Base-by-base conservation (phyloP, 352 stramenopile genomes). In the Poterioochromonas sp. region DNA sequence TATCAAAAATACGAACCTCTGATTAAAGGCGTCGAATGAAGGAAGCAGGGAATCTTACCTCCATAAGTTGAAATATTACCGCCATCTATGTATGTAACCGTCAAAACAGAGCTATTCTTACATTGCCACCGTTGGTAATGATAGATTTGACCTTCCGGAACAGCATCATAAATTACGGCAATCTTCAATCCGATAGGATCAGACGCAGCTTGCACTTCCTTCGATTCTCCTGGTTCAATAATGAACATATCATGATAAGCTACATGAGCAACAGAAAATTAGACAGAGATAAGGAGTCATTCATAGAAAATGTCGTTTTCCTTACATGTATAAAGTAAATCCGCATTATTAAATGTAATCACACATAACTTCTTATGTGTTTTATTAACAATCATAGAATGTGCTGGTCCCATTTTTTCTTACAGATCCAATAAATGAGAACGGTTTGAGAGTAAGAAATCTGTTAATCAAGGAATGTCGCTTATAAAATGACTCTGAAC, bases 151-250 rank as follows among this genome's bases (percentile, higher is more conserved):
- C 32, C 62, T 35, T 71, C 62, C 39, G 62, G 62, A 29, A 29
- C 62, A 47, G 62, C 62, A 71, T 71, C 62, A 71, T 71, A 71
- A 8, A 71, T 44, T 12, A 71, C 41, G 32, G 62, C 62, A 41
- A 71, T n/a, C 32, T 71, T 71, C 39, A 71, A 71, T n/a, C 62
- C 62, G 15, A 43, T 71, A 44, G 62, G 62, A 47, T 71, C 62
- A 47, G 62, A 71, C 12, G 62, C 62, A 44, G 62, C 62, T 43
- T 71, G 5, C 2, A 71, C 39, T 44, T 43, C 26, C 32, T 47
- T 71, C 39, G 62, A 32, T 29, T 71, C 62, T 43, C 62, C 62
- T 8, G 62, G 62, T 47, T 71, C 62, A 41, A 71, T 47, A 15
- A 71, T 44, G 26, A 43, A 71, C 39, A 47, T 71, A 5, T 8